A percentile compares a stretch with the other conserved stretches of the same genome.
Conservation (phyloP, 2,329 filamentous ascomycete genomes). For the Plenodomus lindquistii region DNA sequence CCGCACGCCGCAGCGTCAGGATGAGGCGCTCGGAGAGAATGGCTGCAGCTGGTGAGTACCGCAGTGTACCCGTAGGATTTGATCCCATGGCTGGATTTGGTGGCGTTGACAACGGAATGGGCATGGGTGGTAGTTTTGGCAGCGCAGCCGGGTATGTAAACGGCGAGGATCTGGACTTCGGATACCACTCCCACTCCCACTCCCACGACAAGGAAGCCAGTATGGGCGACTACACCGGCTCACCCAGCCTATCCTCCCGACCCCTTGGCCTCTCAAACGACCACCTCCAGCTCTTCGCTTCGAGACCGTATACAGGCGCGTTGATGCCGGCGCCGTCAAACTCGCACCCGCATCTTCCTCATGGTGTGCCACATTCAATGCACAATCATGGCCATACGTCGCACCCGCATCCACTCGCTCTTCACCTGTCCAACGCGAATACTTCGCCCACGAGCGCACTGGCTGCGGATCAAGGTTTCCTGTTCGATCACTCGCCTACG, state of each 20-base stretch:
- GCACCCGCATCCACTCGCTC: too few species aligned
- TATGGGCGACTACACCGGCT: conserved; percentile 8
- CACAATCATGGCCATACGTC: too few species aligned
- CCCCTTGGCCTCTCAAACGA: background rate
- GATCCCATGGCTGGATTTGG: background rate
- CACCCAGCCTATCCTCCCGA: conserved; percentile 1
- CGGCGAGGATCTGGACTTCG: conserved; percentile 24
- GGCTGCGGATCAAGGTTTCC: conserved; percentile 16
- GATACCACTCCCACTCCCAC: conserved; percentile 2
- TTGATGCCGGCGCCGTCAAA: too few species aligned
- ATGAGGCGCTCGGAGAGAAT: conserved; percentile 25
- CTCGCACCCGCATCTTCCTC: background rate
- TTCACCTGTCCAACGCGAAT: too few species aligned
- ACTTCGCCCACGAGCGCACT: too few species aligned
- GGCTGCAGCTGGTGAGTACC: conserved; percentile 3
- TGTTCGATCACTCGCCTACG: conserved; percentile 21
- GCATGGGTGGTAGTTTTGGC: too few species aligned
- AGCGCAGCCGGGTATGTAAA: too few species aligned
- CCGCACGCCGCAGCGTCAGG: conserved; percentile 39
- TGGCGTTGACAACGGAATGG: too few species aligned
- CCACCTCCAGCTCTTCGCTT: conserved; percentile 11
- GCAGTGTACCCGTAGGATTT: conserved; percentile 20
- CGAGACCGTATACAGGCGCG: background rate
- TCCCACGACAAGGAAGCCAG: background rate
- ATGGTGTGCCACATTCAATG: conserved; percentile 1